Base-by-base conservation (phyloP, 495 filamentous ascomycete species). In the Penicillium turbatum region DNA sequence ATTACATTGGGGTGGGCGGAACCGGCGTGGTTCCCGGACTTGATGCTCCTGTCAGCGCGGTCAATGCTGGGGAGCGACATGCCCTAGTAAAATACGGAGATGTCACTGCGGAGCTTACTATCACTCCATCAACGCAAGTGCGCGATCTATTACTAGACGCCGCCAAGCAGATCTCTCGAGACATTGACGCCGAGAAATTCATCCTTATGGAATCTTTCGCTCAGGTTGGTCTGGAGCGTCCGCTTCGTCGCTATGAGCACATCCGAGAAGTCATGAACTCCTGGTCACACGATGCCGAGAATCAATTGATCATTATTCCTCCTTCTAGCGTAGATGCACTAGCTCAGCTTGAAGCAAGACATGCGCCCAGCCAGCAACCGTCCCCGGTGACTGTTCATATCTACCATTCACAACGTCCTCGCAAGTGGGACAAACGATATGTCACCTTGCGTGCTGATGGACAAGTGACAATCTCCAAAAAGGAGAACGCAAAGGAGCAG, bases 181-280 rank as follows among this genome's bases (percentile, higher is more conserved):
- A 79, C 10, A 85, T 95, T 39, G 76, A 82, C 61, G 72, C 80
- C 1, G 65, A 74, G 15, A 78, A 73, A 8, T 84, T 83, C 35
- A 77, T 93, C 13, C 58, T 97, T 1, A 66, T 92, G 31, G 93
- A 98, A 66, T 82, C 79, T 1, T 97, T 88, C 63, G 68, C 72
- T 16, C 77, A 82, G 34, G 71, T 92, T 1, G 90, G 90, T n/a
- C 75, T 98, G 3, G 87, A 95, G 63, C 82, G 93, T 40, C 84
- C 88, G 4, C 66, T 98, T 21, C 88, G 93, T 11, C 84, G 81
- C 7, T 97, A 96, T 66, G 93, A 98, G 72, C 83, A 81, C 54
- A 78, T 97, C 24, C 82, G 90, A 32, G 90, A 96, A 67, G 81
- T 96, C 24, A 78, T 97, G 79, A 95, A 92, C 66, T 93, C 90